phyloP scores from a whole-genome alignment of 1,284 basidiomycete genomes.

The Cutaneotrichosporon cyanovorans region DNA sequence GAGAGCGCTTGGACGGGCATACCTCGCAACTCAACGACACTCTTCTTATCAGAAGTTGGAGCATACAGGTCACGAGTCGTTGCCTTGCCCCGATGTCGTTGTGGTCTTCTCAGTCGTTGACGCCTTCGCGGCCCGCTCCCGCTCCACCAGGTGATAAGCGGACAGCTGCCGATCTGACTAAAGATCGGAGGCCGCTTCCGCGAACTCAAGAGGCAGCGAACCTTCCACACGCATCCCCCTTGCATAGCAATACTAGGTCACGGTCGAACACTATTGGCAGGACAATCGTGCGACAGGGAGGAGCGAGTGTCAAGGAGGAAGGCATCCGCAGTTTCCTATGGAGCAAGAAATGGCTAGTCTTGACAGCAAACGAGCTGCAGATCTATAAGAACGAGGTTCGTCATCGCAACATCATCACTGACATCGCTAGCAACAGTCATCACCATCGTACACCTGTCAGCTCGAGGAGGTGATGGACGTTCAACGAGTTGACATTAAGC shows the following conservation, averaged over 20 bases:
- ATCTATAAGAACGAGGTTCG: slow-evolving; percentile 90
- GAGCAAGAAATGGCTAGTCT: slow-evolving; percentile 81
- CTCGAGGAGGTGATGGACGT: slow-evolving; percentile 77
- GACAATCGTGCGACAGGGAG: slow-evolving; percentile 48
- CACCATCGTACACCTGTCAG: slow-evolving; percentile 23
- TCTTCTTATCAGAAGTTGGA: neutral
- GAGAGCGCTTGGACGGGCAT: neutral
- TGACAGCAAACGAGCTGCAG: slow-evolving; percentile 70
- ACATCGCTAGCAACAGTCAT: slow-evolving; percentile 28
- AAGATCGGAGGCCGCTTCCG: slow-evolving; percentile 1
- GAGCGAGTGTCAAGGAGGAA: slow-evolving; percentile 78
- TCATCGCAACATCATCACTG: neutral
- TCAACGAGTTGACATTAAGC: slow-evolving; percentile 84
- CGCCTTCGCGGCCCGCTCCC: slow-evolving; percentile 36
- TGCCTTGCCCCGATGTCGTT: slow-evolving; percentile 21
- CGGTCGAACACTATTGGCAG: slow-evolving; percentile 14
- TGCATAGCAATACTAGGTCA: slow-evolving; percentile 16
- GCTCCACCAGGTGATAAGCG: slow-evolving; percentile 23
- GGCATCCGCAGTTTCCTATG: slow-evolving; percentile 77
- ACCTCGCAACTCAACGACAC: too few species aligned
- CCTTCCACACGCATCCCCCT: slow-evolving; percentile 31
- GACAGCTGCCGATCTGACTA: slow-evolving; percentile 7
- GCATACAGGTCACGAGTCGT: too few species aligned
- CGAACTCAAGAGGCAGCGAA: slow-evolving; percentile 2
- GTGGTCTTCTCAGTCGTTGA: slow-evolving; percentile 25